These are phyloP conservation scores for Cymbidium sinense DNA, from an alignment of 106 monocot genomes.

Conservation along the genomic window DNA sequence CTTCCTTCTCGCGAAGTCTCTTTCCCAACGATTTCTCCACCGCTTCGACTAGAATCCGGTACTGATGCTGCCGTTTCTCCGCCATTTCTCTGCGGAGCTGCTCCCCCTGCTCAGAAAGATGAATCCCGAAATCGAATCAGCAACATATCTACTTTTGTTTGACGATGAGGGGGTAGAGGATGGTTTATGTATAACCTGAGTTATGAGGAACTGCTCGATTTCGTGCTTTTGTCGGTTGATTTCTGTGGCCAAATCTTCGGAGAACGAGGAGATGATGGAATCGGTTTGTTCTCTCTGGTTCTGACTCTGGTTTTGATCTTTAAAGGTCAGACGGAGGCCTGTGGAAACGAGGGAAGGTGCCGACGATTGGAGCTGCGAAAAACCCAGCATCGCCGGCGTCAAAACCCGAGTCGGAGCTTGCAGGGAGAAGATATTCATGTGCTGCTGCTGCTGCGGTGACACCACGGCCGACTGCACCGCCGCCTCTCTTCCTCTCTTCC, in stretches of 20 bases:
- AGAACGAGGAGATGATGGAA: neutral
- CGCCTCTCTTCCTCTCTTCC: conserved; percentile 35
- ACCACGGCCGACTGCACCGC: neutral
- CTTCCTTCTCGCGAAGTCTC: conserved; percentile 58
- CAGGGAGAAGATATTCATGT: conserved; percentile 1
- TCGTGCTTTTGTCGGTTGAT: conserved; percentile 42
- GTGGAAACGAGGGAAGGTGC: conserved; percentile 40
- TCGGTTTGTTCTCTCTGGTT: conserved; percentile 6
- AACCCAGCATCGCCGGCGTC: neutral
- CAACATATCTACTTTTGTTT: neutral
- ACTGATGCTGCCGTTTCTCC: conserved; percentile 37
- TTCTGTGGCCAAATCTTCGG: conserved; percentile 25
- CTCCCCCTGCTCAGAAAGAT: conserved; percentile 40
- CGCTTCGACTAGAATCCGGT: conserved; percentile 31
- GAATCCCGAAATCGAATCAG: neutral
- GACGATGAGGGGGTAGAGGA: too few relatives aligned
- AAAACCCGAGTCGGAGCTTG: neutral
- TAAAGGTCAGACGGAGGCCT: conserved; percentile 46
- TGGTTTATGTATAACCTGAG: conserved; percentile 21
- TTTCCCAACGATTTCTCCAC: conserved; percentile 19
- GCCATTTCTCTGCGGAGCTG: conserved; percentile 54
- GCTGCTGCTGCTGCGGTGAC: neutral
- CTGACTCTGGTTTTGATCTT: conserved; percentile 18
- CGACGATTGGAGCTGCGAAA: conserved; percentile 10
- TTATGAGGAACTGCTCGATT: conserved; percentile 38